Evolutionary conservation across 179 eudicot genomes (phyloP).

Genomic region (Corrigiola litoralis): DNA sequence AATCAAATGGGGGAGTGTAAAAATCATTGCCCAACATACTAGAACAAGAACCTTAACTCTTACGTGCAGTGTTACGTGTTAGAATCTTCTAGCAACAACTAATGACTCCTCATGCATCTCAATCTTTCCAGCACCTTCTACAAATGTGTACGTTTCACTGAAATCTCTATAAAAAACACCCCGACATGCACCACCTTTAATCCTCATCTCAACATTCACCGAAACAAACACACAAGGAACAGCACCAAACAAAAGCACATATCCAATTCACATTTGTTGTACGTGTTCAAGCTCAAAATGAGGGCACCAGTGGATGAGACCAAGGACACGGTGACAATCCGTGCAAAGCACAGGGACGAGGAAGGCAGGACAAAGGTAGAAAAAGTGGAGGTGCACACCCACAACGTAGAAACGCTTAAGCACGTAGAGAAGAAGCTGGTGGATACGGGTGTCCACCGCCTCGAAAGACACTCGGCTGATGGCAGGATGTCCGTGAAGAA

Average conservation of each 20-base stretch:
- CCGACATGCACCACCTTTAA: background rate
- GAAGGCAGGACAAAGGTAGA: constrained; percentile 44
- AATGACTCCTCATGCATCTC: background rate
- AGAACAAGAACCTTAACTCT: too few species aligned
- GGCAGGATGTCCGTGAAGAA: constrained; percentile 35
- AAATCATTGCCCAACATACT: too few species aligned
- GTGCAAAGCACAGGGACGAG: constrained; percentile 51
- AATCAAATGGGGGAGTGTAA: too few species aligned
- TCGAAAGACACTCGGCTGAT: constrained; percentile 70
- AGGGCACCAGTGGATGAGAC: background rate
- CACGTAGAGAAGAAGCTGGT: constrained; percentile 60
- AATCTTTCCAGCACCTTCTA: constrained; percentile 17
- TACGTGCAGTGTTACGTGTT: constrained; percentile 2
- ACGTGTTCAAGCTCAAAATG: background rate
- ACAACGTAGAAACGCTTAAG: constrained; percentile 45
- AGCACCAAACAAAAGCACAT: background rate
- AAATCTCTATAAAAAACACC: background rate
- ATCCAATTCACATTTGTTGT: background rate
- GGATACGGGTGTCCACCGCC: constrained; percentile 60
- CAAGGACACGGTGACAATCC: constrained; percentile 29
- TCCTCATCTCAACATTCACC: too few species aligned
- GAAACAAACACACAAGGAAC: background rate
- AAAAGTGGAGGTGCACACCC: constrained; percentile 34
- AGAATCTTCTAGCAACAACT: constrained; percentile 22
- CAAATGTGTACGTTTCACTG: background rate